These are phyloP conservation scores for Singerocomus inundabilis DNA, from an alignment of 1,284 basidiomycete genomes.

Conservation along the genomic window DNA sequence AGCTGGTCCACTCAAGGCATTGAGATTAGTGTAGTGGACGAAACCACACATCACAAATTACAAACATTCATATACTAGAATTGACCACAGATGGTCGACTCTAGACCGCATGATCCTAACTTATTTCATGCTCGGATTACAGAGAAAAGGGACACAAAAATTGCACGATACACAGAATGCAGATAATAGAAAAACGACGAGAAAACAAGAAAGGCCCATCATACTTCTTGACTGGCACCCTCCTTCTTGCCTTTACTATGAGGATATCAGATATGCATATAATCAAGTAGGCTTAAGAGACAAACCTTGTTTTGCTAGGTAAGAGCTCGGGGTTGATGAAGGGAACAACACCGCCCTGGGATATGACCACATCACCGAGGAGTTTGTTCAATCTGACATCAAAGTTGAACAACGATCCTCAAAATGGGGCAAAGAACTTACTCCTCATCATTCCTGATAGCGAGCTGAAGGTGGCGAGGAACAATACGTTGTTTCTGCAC, in stretches of 20 bases:
- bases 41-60: neutral
- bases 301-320: conserved; percentile 44
- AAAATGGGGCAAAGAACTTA: conserved; percentile 38
- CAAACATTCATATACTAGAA: neutral
- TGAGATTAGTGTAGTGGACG: neutral
- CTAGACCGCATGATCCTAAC: neutral
- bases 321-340: conserved; percentile 53
- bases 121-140: conserved; percentile 18
- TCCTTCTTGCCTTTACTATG: conserved; percentile 37
- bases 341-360: conserved; percentile 89
- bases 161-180: conserved; percentile 31
- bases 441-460: conserved; percentile 88
- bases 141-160: conserved; percentile 7
- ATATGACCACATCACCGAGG: conserved; percentile 84
- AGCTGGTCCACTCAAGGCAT: too few relatives aligned
- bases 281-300: neutral
- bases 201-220: conserved; percentile 19
- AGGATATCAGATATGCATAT: neutral
- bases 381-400: conserved; percentile 63
- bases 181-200: conserved; percentile 32
- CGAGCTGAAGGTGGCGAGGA: conserved; percentile 86
- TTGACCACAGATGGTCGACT: neutral
- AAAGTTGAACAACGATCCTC: conserved; percentile 3
- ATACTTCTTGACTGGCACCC: conserved; percentile 34
- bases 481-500: conserved; percentile 82